These are phyloP conservation scores for Madurella mycetomatis DNA, from an alignment of 2,329 filamentous ascomycete species.

Conservation along the genomic window DNA sequence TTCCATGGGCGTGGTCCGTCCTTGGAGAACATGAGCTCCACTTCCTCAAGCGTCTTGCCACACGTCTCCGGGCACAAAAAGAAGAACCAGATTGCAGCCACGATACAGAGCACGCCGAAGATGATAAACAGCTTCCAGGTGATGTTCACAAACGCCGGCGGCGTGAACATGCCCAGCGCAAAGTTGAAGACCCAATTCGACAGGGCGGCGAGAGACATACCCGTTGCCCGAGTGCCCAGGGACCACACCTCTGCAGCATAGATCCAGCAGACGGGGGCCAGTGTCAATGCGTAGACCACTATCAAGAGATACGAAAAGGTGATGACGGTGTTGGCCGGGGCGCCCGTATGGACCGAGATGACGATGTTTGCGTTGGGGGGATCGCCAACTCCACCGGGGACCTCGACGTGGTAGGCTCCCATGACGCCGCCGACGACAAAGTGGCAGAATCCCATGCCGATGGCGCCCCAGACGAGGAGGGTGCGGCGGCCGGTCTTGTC, in stretches of 20 bases:
- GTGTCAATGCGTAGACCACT: conserved; percentile 59
- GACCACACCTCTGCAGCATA: conserved; percentile 64
- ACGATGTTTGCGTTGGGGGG: conserved; percentile 43
- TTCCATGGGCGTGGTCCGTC: conserved; percentile 37
- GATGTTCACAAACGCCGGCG: conserved; percentile 55
- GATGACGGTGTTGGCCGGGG: conserved; percentile 58
- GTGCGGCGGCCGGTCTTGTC: conserved; percentile 34
- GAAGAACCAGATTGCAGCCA: conserved; percentile 33
- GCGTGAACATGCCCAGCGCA: conserved; percentile 55
- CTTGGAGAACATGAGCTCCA: conserved; percentile 34
- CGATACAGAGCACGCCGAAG: conserved; percentile 36
- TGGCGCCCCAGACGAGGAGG: conserved; percentile 23
- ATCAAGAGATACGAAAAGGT: conserved; percentile 62
- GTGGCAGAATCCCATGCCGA: conserved; percentile 32
- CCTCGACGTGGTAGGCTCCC: conserved; percentile 34
- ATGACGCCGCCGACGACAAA: conserved; percentile 41
- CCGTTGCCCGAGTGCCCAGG: conserved; percentile 54
- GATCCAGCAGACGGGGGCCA: conserved; percentile 61
- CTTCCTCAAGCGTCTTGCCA: conserved; percentile 40
- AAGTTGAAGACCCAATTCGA: conserved; percentile 53
- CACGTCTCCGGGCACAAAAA: conserved; percentile 37
- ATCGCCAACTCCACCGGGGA: conserved; percentile 32
- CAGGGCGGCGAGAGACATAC: conserved; percentile 53
- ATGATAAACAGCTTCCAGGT: conserved; percentile 46
- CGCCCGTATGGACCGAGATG: conserved; percentile 45